Conservation (phyloP, 139 green algal species). For the Closterium sp. region DNA sequence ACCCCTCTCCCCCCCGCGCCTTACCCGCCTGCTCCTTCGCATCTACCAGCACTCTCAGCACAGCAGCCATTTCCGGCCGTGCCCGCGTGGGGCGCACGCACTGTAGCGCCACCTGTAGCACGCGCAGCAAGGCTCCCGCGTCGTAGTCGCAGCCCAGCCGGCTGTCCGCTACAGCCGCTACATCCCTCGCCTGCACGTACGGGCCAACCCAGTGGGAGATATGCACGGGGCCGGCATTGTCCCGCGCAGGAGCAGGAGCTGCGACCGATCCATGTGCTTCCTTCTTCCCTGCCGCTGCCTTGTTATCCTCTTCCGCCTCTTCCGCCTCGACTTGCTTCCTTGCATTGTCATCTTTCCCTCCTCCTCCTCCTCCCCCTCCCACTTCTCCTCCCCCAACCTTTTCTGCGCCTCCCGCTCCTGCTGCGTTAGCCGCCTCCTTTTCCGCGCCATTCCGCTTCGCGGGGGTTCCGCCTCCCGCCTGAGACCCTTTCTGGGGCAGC, state of each 20-base stretch:
- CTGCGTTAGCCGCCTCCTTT: no score
- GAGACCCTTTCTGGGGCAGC: background rate
- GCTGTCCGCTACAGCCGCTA: background rate
- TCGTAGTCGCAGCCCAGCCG: background rate
- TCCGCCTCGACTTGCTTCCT: no score
- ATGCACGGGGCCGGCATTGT: background rate
- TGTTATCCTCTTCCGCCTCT: background rate
- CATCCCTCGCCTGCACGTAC: slow-evolving; percentile 2
- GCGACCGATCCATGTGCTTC: background rate
- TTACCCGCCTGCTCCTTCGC: background rate
- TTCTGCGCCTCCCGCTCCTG: no score
- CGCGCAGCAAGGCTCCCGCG: background rate
- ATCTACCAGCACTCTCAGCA: background rate
- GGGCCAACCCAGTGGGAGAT: slow-evolving; percentile 1
- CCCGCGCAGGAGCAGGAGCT: no score
- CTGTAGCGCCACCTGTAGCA: background rate
- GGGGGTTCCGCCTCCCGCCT: background rate
- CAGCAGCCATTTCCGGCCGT: slow-evolving; percentile 1
- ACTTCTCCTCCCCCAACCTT: no score
- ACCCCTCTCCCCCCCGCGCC: background rate
- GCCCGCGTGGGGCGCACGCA: background rate
- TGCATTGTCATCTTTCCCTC: background rate
- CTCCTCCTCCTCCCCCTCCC: no score
- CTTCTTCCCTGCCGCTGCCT: background rate
- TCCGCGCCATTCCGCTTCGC: background rate